Evolutionary conservation across 1,284 basidiomycete genomes (phyloP).

Genomic region (Peniophora sp.): DNA sequence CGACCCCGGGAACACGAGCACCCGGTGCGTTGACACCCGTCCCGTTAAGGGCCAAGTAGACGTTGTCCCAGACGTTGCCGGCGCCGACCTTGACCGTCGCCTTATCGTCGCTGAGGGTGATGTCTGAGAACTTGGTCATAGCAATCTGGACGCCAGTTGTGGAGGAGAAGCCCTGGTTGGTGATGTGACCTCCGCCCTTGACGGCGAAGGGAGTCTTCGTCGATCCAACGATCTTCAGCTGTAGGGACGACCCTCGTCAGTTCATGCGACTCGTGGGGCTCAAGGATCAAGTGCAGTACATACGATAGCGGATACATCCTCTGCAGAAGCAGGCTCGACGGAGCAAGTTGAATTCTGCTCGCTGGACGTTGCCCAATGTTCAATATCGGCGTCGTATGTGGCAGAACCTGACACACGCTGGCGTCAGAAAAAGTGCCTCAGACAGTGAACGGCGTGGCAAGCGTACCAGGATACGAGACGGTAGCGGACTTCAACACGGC

Average conservation of each 20-base stretch:
- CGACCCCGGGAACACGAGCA: constrained; percentile 44
- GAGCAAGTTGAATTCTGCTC: constrained; percentile 33
- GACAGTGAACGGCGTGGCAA: background rate
- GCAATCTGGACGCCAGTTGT: constrained; percentile 49
- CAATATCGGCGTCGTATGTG: constrained; percentile 29
- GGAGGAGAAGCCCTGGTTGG: constrained; percentile 44
- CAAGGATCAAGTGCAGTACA: background rate
- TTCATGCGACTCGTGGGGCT: background rate
- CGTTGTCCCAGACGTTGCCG: constrained; percentile 50
- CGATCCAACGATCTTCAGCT: constrained; percentile 37
- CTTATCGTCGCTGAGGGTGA: constrained; percentile 29
- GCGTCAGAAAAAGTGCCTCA: background rate
- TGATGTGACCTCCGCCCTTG: constrained; percentile 45
- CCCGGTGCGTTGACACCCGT: constrained; percentile 43
- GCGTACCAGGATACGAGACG: constrained; percentile 2
- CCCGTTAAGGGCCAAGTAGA: constrained; percentile 40
- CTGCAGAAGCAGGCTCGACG: constrained; percentile 39
- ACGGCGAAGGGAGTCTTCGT: constrained; percentile 34
- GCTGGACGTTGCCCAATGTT: constrained; percentile 39
- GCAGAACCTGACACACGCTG: constrained; percentile 10
- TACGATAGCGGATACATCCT: constrained; percentile 37
- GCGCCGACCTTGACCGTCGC: constrained; percentile 40
- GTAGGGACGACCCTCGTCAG: background rate
- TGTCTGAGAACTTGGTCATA: constrained; percentile 40
- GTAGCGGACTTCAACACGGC: background rate